phyloP scores from a whole-genome alignment of 2,329 filamentous ascomycete genomes.

The Paraphoma sp. region DNA sequence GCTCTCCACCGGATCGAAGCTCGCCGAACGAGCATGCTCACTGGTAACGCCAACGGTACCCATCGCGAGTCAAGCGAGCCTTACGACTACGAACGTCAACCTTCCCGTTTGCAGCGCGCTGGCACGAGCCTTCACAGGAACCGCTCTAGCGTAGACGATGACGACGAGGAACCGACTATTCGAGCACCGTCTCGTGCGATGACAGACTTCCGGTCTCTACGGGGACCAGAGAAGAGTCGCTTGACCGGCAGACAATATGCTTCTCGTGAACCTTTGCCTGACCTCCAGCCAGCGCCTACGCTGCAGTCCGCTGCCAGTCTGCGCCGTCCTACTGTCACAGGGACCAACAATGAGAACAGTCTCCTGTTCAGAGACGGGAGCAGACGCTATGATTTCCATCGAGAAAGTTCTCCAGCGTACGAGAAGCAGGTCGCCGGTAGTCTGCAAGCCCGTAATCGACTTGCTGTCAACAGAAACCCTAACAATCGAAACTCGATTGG shows the following conservation, averaged over 20 bases:
- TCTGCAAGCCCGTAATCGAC: slow-evolving; percentile 32
- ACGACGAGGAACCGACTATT: slow-evolving; percentile 47
- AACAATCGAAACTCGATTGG: slow-evolving; percentile 40
- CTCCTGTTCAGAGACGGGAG: slow-evolving; percentile 35
- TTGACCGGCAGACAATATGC: slow-evolving; percentile 43
- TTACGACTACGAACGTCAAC: slow-evolving; percentile 24
- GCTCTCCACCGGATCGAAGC: slow-evolving; percentile 54
- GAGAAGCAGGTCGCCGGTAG: slow-evolving; percentile 37
- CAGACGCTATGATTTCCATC: slow-evolving; percentile 35
- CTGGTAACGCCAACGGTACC: slow-evolving; percentile 15
- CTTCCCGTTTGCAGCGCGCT: slow-evolving; percentile 43
- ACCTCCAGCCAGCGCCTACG: slow-evolving; percentile 40
- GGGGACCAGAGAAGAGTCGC: slow-evolving; percentile 33
- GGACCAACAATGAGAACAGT: slow-evolving; percentile 30
- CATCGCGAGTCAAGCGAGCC: slow-evolving; percentile 42
- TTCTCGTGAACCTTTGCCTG: slow-evolving; percentile 46
- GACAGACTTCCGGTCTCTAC: slow-evolving; percentile 52
- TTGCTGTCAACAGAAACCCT: slow-evolving; percentile 30
- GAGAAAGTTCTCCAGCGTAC: slow-evolving; percentile 39
- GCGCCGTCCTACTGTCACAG: slow-evolving; percentile 40
- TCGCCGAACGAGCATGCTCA: slow-evolving; percentile 46
- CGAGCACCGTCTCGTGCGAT: slow-evolving; percentile 57
- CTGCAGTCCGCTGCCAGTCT: slow-evolving; percentile 34
- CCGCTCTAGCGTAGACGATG: slow-evolving; percentile 42
- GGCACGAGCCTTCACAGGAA: slow-evolving; percentile 47